Evolutionary conservation across 179 eudicot species (phyloP).

Genomic region (Beta lomatogona): DNA sequence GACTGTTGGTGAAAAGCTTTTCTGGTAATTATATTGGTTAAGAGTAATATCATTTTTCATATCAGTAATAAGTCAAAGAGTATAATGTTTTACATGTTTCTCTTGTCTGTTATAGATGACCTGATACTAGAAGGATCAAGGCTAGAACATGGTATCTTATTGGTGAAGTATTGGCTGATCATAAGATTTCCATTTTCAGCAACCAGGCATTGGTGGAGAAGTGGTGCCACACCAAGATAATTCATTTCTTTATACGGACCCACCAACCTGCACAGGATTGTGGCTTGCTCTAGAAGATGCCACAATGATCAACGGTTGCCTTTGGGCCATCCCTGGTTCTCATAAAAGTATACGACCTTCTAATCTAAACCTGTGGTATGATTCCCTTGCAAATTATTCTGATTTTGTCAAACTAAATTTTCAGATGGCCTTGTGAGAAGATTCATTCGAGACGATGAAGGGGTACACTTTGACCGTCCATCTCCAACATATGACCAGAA

Average conservation of each 20-base stretch:
- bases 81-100: too few relatives aligned
- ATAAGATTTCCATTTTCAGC: constrained; percentile 48
- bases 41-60: neutral
- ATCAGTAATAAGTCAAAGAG: neutral
- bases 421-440: constrained; percentile 87
- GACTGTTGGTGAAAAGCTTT: neutral
- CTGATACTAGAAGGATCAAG: neutral
- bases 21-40: neutral
- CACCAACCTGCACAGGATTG: constrained; percentile 87
- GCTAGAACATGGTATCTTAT: neutral
- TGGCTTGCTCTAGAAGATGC: constrained; percentile 99
- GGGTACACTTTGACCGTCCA: constrained; percentile 84
- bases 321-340: constrained; percentile 99
- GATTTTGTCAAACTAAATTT: neutral
- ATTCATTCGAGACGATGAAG: constrained; percentile 78
- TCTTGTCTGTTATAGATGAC: neutral
- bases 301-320: constrained; percentile 75
- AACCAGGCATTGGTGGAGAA: constrained; percentile 99
- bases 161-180: constrained; percentile 8
- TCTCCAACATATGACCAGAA: constrained; percentile 75
- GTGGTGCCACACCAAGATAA: constrained; percentile 99
- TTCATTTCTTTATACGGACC: constrained; percentile 88
- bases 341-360: constrained; percentile 56
- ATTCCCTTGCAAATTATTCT: neutral
- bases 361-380: neutral